Conservation (phyloP, 352 stramenopile genomes). For the Aphanomyces astaci region DNA sequence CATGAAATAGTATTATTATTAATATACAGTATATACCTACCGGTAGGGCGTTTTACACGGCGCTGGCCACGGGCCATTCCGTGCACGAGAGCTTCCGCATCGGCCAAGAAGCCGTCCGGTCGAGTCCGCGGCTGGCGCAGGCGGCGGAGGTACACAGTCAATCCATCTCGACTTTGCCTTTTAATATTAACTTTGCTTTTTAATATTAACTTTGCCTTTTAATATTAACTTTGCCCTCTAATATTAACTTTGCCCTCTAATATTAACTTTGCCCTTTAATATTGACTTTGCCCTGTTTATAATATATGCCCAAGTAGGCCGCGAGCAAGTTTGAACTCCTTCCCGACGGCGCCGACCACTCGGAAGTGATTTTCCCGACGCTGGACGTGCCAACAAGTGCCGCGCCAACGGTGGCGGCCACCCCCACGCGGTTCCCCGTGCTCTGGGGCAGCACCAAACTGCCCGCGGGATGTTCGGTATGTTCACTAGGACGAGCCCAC, state of each 20-base stretch:
- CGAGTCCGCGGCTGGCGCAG: conserved; percentile 37
- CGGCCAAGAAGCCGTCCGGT: conserved; percentile 61
- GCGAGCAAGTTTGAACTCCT: conserved; percentile 71
- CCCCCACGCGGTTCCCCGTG: conserved; percentile 55
- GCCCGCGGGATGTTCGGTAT: conserved; percentile 57
- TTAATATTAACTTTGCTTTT: not conserved
- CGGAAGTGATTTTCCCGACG: conserved; percentile 73
- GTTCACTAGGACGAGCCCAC: not conserved
- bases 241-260: no score
- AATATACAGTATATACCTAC: not conserved
- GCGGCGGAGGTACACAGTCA: not conserved
- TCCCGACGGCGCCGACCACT: conserved; percentile 66
- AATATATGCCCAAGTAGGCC: conserved; percentile 27
- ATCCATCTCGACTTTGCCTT: not conserved
- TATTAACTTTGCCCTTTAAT: not conserved
- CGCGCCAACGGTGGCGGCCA: conserved; percentile 38
- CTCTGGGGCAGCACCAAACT: conserved; percentile 66
- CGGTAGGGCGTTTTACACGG: conserved; percentile 49
- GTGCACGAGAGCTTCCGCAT: conserved; percentile 65
- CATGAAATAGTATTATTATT: no score
- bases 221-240: not conserved
- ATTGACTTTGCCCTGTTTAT: not conserved
- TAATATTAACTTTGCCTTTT: not conserved
- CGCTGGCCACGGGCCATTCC: conserved; percentile 63
- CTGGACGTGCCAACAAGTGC: conserved; percentile 39